Conservation (phyloP, 2,329 filamentous ascomycete species). For the Neodidymelliopsis sp. region DNA sequence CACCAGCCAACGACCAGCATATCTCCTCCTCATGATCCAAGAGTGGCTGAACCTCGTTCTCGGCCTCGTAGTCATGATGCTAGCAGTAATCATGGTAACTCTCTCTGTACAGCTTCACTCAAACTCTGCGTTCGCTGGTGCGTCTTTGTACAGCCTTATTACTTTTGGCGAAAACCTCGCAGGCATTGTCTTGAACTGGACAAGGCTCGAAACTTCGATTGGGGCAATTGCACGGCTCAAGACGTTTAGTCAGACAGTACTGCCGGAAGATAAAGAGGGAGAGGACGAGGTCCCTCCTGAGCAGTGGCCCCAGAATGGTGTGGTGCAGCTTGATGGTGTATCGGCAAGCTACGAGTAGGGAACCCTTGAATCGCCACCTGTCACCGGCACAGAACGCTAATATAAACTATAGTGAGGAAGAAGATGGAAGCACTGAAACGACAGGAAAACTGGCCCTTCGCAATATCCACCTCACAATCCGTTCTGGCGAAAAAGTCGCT, state of each 20-base stretch:
- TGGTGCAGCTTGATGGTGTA: slow-evolving; percentile 47
- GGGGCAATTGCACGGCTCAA: slow-evolving; percentile 30
- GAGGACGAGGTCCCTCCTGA: slow-evolving; percentile 24
- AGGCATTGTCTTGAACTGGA: slow-evolving; percentile 22
- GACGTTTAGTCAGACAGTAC: slow-evolving; percentile 19
- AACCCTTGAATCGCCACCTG: too few relatives aligned
- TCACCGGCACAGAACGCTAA: too few relatives aligned
- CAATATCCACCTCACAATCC: slow-evolving; percentile 52
- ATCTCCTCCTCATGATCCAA: slow-evolving; percentile 52
- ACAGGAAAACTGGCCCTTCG: slow-evolving; percentile 18
- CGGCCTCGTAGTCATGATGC: slow-evolving; percentile 40
- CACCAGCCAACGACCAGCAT: slow-evolving; percentile 49
- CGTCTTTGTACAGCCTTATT: slow-evolving; percentile 24
- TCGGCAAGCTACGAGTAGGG: slow-evolving; percentile 39
- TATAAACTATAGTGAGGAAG: too few relatives aligned
- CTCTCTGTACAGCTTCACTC: slow-evolving; percentile 28
- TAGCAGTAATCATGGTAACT: slow-evolving; percentile 42
- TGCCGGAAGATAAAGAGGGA: slow-evolving; percentile 20
- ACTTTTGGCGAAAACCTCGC: slow-evolving; percentile 15
- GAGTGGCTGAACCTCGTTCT: slow-evolving; percentile 51
- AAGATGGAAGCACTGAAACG: too few relatives aligned
- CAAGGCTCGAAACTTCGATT: slow-evolving; percentile 27
- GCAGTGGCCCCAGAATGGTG: slow-evolving; percentile 39
- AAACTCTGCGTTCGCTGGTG: slow-evolving; percentile 31
- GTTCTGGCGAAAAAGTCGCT: slow-evolving; percentile 54